A percentile compares a stretch with the other conserved stretches of the same genome.
Evolutionary conservation across 2,329 filamentous ascomycete genomes (phyloP).

Genomic region (Fusarium sambucinum): DNA sequence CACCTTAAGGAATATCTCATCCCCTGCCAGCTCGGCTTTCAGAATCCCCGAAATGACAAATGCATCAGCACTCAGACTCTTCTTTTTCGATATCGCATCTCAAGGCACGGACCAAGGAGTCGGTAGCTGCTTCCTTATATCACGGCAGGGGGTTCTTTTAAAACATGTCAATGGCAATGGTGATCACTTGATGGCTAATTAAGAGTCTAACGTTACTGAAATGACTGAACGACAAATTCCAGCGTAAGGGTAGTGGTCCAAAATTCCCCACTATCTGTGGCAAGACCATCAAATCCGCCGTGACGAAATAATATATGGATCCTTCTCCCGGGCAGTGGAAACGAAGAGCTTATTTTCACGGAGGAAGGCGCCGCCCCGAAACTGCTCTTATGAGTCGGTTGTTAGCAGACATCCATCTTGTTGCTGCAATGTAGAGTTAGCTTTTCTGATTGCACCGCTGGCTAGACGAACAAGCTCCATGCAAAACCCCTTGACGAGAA

Average conservation of each 20-base stretch:
- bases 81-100: not conserved
- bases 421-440: slow-evolving; percentile 1
- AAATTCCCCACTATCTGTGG: no score
- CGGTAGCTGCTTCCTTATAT: not conserved
- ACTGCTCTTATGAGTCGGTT: not conserved
- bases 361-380: no score
- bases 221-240: no score
- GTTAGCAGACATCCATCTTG: not conserved
- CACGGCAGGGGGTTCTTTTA: no score
- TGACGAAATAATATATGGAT: no score
- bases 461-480: slow-evolving; percentile 59
- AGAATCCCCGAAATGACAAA: not conserved
- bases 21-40: not conserved
- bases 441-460: slow-evolving; percentile 55
- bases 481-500: slow-evolving; percentile 58
- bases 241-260: no score
- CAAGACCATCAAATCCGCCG: no score
- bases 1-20: not conserved
- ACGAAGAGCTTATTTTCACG: no score
- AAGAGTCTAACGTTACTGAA: no score
- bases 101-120: not conserved
- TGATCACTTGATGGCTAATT: no score
- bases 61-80: not conserved
- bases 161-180: no score
- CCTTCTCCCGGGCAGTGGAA: no score